A percentile compares a stretch with the other conserved stretches of the same genome.
These are phyloP conservation scores for Colletotrichum sp. DNA, from an alignment of 2,329 filamentous ascomycete genomes.

Conservation along the genomic window DNA sequence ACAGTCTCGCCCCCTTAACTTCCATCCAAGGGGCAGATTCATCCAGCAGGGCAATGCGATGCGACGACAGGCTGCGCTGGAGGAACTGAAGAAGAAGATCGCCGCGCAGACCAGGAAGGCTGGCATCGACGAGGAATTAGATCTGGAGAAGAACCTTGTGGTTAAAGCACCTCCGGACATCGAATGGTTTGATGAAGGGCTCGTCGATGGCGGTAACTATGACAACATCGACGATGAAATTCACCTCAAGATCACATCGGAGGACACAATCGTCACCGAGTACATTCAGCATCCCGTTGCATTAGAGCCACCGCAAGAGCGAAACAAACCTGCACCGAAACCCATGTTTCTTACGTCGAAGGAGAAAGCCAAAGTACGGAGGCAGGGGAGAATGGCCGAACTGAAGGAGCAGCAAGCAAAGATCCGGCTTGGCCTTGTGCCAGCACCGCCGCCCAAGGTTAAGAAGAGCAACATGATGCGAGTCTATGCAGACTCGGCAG, in stretches of 20 bases:
- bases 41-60: slow-evolving; percentile 92
- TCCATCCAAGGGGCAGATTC: slow-evolving; percentile 97
- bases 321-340: slow-evolving; percentile 78
- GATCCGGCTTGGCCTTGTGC: slow-evolving; percentile 87
- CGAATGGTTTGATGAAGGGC: slow-evolving; percentile 97
- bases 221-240: slow-evolving; percentile 67
- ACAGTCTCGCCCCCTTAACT: slow-evolving; percentile 78
- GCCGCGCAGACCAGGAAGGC: slow-evolving; percentile 86
- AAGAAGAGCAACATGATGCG: slow-evolving; percentile 98
- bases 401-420: slow-evolving; percentile 97
- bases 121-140: slow-evolving; percentile 90
- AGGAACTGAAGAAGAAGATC: slow-evolving; percentile 94
- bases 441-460: slow-evolving; percentile 91
- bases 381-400: slow-evolving; percentile 89
- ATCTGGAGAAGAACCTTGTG: slow-evolving; percentile 88
- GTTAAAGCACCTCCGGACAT: slow-evolving; percentile 84
- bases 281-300: slow-evolving; percentile 94
- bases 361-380: slow-evolving; percentile 89
- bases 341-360: slow-evolving; percentile 91
- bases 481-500: slow-evolving; percentile 64
- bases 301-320: slow-evolving; percentile 90
- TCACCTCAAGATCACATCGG: slow-evolving; percentile 74
- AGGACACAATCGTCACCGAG: slow-evolving; percentile 87
- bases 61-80: slow-evolving; percentile 84
- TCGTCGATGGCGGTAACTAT: slow-evolving; percentile 81